A percentile compares a stretch with the other conserved stretches of the same genome.
phyloP scores from a whole-genome alignment of 2,329 filamentous ascomycete genomes.

The Ophiostoma triangulosporum region DNA sequence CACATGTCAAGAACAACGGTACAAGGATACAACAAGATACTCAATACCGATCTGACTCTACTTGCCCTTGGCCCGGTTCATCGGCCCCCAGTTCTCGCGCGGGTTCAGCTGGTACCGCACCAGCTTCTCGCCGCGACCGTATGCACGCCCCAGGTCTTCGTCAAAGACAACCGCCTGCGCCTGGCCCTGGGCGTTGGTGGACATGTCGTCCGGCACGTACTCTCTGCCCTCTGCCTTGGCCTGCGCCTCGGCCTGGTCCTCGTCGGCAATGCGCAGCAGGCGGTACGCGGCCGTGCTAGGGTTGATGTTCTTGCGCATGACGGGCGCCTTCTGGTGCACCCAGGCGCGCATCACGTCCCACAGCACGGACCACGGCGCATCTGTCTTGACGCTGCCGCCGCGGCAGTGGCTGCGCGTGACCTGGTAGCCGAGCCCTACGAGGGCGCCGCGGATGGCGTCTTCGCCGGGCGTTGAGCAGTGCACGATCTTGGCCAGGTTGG shows the following conservation, averaged over 20 bases:
- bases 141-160: slow-evolving; percentile 60
- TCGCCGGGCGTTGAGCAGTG: slow-evolving; percentile 72
- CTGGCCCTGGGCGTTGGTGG: slow-evolving; percentile 19
- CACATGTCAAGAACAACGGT: neutral
- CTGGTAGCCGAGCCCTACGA: slow-evolving; percentile 67
- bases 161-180: slow-evolving; percentile 50
- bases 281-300: slow-evolving; percentile 57
- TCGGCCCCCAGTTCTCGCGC: slow-evolving; percentile 83
- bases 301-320: slow-evolving; percentile 56
- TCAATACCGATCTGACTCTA: slow-evolving; percentile 20
- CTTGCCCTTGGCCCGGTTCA: slow-evolving; percentile 44
- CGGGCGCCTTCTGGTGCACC: slow-evolving; percentile 65
- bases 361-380: slow-evolving; percentile 78
- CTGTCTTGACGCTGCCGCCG: slow-evolving; percentile 80
- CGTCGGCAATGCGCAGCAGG: slow-evolving; percentile 41
- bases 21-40: neutral
- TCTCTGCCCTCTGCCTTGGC: slow-evolving; percentile 12
- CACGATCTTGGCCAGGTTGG: slow-evolving; percentile 58
- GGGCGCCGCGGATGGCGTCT: slow-evolving; percentile 64
- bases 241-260: slow-evolving; percentile 1
- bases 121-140: slow-evolving; percentile 48
- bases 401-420: slow-evolving; percentile 81
- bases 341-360: slow-evolving; percentile 94
- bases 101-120: slow-evolving; percentile 87
- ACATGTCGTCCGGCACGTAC: slow-evolving; percentile 4